These are phyloP conservation scores for Hysterangium stoloniferum DNA, from an alignment of 768 basidiomycete genomes.

Conservation along the genomic window DNA sequence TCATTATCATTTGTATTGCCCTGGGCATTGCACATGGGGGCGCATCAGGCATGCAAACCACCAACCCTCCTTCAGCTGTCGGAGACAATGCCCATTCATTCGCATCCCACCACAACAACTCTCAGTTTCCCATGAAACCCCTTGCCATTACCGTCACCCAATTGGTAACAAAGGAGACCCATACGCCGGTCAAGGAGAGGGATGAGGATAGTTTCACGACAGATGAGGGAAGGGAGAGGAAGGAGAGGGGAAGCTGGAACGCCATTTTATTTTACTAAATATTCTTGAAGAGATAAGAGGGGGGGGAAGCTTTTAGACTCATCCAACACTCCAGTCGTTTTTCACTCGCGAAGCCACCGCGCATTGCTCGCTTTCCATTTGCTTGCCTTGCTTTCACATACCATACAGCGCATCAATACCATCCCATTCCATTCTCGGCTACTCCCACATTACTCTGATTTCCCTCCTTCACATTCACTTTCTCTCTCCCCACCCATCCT, in stretches of 20 bases:
- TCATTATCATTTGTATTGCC: slow-evolving; percentile 33
- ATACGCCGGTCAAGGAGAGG: slow-evolving; percentile 6
- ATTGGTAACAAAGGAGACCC: slow-evolving; percentile 7
- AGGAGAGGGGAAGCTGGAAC: slow-evolving; percentile 1
- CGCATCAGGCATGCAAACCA: slow-evolving; percentile 4
- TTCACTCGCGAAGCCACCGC: too few species aligned
- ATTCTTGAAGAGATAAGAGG: too few species aligned
- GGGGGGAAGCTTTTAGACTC: too few species aligned
- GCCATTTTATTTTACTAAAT: too few species aligned
- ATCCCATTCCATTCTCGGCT: too few species aligned
- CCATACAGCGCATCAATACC: too few species aligned
- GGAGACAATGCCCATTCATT: slow-evolving; percentile 1
- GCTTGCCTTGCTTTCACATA: too few species aligned
- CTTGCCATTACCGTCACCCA: slow-evolving; percentile 11
- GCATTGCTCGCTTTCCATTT: too few species aligned
- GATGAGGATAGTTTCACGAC: background rate
- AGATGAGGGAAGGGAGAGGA: background rate
- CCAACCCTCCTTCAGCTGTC: slow-evolving; percentile 1
- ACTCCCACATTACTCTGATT: too few species aligned
- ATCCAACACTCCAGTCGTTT: too few species aligned
- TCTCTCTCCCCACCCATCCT: too few species aligned
- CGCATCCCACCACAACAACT: background rate
- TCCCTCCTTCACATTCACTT: too few species aligned
- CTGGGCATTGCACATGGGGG: slow-evolving; percentile 10
- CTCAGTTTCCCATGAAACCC: slow-evolving; percentile 9